Evolutionary conservation across 2,329 filamentous ascomycete species (phyloP), one percentile per base, ranked within the genome.

Genomic region (Neofusicoccum laricinum): DNA sequence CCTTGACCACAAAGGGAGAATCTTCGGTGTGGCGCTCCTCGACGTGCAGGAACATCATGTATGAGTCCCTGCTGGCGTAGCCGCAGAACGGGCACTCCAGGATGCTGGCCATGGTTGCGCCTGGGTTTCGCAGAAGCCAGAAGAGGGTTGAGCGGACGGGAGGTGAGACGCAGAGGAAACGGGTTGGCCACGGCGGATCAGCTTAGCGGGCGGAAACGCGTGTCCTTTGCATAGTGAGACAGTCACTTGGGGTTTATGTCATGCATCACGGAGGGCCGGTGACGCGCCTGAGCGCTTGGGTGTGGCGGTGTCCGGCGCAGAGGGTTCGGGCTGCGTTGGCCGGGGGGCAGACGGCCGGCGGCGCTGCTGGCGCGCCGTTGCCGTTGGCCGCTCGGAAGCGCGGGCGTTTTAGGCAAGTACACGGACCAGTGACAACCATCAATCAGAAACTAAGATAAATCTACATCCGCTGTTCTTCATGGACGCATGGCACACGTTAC

Each of bases 1-100:
- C 69, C 46, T 71, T 59, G 15, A 77, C 69, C 14, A 68, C 66
- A 66, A 79, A 79, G 14, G 76, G 76, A 15, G 74, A 76, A 64
- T 77, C 74, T 5, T 71, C 69, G 4, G 75, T 77, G 66, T 79
- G 77, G 19, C 68, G 68, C 65, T 78, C 74, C 69, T 79, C 77
- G 63, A 79, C 76, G 64, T 79, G 77, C n/a, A 78, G 69, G 64
- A 74, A 71, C 11, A 79, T 67, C 11, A 73, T 61, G 64, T 78
- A 77, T 17, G 64, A 53, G 34, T 57, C 57, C 40, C 15, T 38
- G 38, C 14, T 14, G 10, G 40, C 34, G 43, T 38, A 65, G 32
- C 12, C 12, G 34, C 64, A 65, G 48, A 65, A 61, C 3, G 64
- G 64, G 34, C 64, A 65, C 8, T 55, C 34, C 30, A 65, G 38